A percentile compares a stretch with the other conserved stretches of the same genome.
Evolutionary conservation across 176 grass and related monocot genomes (phyloP).

Genomic region (Rhynchospora pubera): DNA sequence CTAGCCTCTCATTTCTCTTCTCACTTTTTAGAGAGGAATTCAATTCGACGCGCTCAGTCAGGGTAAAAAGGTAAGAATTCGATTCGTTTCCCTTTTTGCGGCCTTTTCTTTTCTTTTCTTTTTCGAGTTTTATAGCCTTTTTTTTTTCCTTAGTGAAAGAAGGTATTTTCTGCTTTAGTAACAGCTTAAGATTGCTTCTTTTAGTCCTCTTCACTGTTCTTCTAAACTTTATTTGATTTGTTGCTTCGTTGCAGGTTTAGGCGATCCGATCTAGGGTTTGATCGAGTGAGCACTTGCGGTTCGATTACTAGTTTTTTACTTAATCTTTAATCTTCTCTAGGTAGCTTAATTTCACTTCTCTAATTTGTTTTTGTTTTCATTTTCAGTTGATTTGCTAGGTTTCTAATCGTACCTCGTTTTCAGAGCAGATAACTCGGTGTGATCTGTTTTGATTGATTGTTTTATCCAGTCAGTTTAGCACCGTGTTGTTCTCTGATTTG

Average conservation of each 20-base stretch:
- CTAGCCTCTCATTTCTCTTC: neutral
- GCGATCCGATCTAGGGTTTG: conserved; percentile 28
- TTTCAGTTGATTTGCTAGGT: conserved; percentile 11
- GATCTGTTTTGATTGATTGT: conserved; percentile 15
- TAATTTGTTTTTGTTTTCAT: neutral
- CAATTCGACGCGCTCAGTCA: conserved; percentile 16
- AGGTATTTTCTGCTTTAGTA: neutral
- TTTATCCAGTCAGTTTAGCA: neutral
- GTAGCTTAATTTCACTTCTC: conserved; percentile 14
- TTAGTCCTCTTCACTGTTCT: neutral
- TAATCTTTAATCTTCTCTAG: neutral
- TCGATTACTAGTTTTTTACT: neutral
- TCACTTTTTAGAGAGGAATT: conserved; percentile 4
- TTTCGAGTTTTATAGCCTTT: conserved; percentile 6
- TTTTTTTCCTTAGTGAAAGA: conserved; percentile 4
- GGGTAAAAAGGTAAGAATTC: conserved; percentile 22
- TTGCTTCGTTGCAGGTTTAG: conserved; percentile 12
- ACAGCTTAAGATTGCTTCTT: neutral
- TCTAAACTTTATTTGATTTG: neutral
- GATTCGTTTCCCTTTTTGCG: conserved; percentile 18
- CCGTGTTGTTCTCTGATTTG: neutral
- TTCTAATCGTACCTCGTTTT: neutral
- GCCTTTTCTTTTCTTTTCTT: conserved; percentile 5
- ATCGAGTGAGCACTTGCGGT: conserved; percentile 10
- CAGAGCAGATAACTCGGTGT: neutral